Conservation (phyloP, 1,139 yeast species). For the Pneumocystis jirovecii region DNA sequence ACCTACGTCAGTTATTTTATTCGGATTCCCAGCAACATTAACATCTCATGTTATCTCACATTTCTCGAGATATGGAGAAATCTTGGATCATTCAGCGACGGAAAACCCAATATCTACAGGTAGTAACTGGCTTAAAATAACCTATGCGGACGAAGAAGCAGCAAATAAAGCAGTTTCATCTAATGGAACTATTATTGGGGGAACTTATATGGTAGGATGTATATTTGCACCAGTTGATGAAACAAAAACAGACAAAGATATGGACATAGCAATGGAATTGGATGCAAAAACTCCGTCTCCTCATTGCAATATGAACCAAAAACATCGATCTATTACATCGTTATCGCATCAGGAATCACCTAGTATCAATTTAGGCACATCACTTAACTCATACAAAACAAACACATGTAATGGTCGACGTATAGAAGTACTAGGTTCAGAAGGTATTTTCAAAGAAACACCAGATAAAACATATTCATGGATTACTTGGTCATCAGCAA, state of each 20-base stretch:
- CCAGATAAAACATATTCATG: not conserved
- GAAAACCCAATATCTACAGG: conserved; percentile 3
- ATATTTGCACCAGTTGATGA: conserved; percentile 22
- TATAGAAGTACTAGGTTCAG: not conserved
- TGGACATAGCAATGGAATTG: not conserved
- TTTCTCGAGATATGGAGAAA: conserved; percentile 66
- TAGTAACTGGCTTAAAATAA: conserved; percentile 67
- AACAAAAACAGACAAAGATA: not conserved
- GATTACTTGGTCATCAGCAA: not conserved
- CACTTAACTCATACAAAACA: not conserved
- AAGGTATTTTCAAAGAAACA: conserved; percentile 1
- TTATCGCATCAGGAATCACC: not conserved
- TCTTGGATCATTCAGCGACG: conserved; percentile 54
- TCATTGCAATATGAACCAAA: not conserved
- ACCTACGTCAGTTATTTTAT: conserved; percentile 50
- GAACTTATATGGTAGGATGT: conserved; percentile 55
- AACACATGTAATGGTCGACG: not conserved
- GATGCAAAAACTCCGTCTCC: not conserved
- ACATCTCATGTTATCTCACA: conserved; percentile 55
- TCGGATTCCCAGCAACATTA: conserved; percentile 73
- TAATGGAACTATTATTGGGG: conserved; percentile 59
- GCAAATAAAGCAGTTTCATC: conserved; percentile 77
- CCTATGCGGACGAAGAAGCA: conserved; percentile 59
- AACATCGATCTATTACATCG: not conserved
- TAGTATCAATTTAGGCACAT: not conserved